A percentile compares a stretch with the other conserved stretches of the same genome.
These are phyloP conservation scores for Yarrowia yakushimensis DNA, from an alignment of 805 yeast genomes.

Conservation along the genomic window DNA sequence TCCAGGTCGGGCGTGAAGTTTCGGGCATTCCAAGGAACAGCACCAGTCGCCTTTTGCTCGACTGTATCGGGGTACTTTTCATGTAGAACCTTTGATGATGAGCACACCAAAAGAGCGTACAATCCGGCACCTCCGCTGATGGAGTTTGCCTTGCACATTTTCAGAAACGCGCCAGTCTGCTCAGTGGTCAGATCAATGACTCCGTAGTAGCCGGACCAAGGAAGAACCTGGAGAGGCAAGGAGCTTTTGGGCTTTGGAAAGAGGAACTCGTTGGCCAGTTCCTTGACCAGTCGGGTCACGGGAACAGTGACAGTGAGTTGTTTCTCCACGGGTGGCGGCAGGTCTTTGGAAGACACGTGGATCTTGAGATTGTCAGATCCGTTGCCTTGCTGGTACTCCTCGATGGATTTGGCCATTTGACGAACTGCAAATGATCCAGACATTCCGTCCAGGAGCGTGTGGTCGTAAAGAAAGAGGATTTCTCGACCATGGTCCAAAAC, in stretches of 20 bases:
- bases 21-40: slow-evolving; percentile 3
- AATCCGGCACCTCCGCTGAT: slow-evolving; percentile 12
- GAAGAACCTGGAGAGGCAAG: not conserved
- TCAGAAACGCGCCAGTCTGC: not conserved
- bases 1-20: not conserved
- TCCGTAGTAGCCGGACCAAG: slow-evolving; percentile 4
- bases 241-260: not conserved
- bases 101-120: not conserved
- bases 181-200: not conserved
- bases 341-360: not conserved
- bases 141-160: not conserved
- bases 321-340: not conserved
- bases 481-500: slow-evolving; percentile 22
- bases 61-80: slow-evolving; percentile 14
- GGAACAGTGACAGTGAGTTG: slow-evolving; percentile 12
- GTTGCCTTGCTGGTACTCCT: not conserved
- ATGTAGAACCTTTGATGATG: not conserved
- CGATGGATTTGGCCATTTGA: not conserved
- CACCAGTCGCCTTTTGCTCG: not conserved
- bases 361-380: not conserved
- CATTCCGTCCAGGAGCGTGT: slow-evolving; percentile 32
- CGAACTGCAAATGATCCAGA: slow-evolving; percentile 27
- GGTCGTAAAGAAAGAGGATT: slow-evolving; percentile 31
- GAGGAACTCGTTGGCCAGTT: slow-evolving; percentile 3
- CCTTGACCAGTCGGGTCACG: not conserved